phyloP scores from a whole-genome alignment of 345 rosid species.

The Xanthoceras sorbifolium region DNA sequence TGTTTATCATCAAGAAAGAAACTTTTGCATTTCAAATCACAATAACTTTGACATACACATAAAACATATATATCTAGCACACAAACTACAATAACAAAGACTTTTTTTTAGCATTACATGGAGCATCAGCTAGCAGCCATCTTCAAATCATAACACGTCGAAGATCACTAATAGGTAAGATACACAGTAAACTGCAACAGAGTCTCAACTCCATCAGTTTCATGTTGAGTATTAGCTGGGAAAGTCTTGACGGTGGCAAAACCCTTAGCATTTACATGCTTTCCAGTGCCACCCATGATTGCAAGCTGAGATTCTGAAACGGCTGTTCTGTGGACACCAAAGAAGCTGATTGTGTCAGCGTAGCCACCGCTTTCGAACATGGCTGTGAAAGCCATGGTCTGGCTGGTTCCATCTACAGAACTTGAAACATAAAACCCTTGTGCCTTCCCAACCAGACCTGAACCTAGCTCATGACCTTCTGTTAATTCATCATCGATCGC shows the following conservation, averaged over 20 bases:
- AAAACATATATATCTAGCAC: not conserved
- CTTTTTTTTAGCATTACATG: too few species aligned
- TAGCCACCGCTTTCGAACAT: constrained; percentile 77
- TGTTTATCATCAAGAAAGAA: not conserved
- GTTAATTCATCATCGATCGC: constrained; percentile 84
- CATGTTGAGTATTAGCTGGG: constrained; percentile 51
- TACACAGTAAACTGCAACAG: constrained; percentile 58
- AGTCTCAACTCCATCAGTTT: constrained; percentile 72
- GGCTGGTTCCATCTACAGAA: constrained; percentile 75
- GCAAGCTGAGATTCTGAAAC: constrained; percentile 80
- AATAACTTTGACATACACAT: not conserved
- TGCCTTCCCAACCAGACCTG: constrained; percentile 73
- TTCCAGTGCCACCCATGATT: constrained; percentile 91
- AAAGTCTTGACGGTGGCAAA: constrained; percentile 69
- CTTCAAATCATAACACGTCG: constrained; percentile 7
- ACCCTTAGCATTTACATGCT: constrained; percentile 73
- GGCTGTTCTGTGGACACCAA: constrained; percentile 71
- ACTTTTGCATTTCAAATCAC: constrained; percentile 4
- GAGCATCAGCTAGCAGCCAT: too few species aligned
- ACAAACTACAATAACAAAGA: too few species aligned
- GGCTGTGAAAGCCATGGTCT: constrained; percentile 75
- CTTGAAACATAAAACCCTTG: constrained; percentile 87
- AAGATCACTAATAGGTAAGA: constrained; percentile 54
- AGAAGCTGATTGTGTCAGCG: constrained; percentile 72
- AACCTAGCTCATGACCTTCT: constrained; percentile 64